Evolutionary conservation across 495 filamentous ascomycete species (phyloP).

Genomic region (Hypomontagnella submonticulosa): DNA sequence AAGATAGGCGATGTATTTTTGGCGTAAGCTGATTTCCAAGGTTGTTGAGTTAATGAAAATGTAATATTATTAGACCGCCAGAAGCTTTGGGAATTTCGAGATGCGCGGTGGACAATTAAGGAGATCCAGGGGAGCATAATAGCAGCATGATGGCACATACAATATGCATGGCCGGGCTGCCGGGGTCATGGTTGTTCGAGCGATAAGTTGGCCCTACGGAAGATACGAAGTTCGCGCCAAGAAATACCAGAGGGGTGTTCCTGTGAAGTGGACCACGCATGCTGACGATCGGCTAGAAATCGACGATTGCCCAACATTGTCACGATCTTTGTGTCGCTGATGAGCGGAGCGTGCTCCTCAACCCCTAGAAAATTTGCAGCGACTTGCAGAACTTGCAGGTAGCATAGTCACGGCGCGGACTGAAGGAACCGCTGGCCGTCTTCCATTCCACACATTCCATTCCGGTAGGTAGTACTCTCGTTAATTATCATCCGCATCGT

Average conservation of each 20-base stretch:
- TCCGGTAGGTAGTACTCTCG: conserved; percentile 38
- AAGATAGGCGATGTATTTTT: background rate
- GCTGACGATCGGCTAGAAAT: conserved; percentile 27
- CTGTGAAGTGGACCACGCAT: conserved; percentile 30
- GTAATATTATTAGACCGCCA: conserved; percentile 41
- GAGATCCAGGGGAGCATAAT: conserved; percentile 27
- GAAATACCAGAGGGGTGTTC: conserved; percentile 33
- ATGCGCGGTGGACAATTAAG: conserved; percentile 7
- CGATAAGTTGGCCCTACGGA: conserved; percentile 37
- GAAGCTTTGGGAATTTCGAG: conserved; percentile 29
- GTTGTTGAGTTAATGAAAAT: conserved; percentile 19
- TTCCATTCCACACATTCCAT: conserved; percentile 31
- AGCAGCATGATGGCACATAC: background rate
- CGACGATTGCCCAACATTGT: conserved; percentile 42
- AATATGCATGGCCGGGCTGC: conserved; percentile 8
- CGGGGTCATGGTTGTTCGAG: conserved; percentile 23
- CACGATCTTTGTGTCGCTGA: conserved; percentile 42
- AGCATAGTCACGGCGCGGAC: conserved; percentile 20
- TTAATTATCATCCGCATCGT: conserved; percentile 33
- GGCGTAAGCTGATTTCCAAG: background rate
- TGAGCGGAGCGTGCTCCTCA: conserved; percentile 26
- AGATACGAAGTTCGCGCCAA: conserved; percentile 39
- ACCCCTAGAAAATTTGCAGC: conserved; percentile 31
- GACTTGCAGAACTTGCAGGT: conserved; percentile 29
- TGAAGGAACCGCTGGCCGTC: conserved; percentile 28